Percentiles rank a stretch among this genome's conserved stretches.
These are phyloP conservation scores for Candida silvicultrix DNA, from an alignment of 805 yeast species.

Conservation along the genomic window DNA sequence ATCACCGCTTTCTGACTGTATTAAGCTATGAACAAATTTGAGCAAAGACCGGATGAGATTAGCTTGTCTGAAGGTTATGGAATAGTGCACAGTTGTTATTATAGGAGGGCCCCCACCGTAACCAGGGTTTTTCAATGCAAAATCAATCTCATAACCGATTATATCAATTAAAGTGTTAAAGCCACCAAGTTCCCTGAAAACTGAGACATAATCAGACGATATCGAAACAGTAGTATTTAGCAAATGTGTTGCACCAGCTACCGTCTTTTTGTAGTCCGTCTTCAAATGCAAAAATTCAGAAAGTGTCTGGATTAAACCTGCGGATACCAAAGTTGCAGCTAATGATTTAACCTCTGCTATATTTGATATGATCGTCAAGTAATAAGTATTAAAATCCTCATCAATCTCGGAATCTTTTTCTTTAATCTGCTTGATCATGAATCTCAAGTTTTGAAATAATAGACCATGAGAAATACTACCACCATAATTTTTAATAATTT, in stretches of 20 bases:
- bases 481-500: conserved; percentile 68
- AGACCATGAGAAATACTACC: conserved; percentile 87
- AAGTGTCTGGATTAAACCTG: conserved; percentile 68
- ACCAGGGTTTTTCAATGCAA: conserved; percentile 53
- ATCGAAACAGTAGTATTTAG: conserved; percentile 31
- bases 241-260: conserved; percentile 59
- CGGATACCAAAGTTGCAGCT: conserved; percentile 54
- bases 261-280: conserved; percentile 45
- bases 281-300: conserved; percentile 53
- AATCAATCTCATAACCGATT: conserved; percentile 56
- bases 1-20: conserved; percentile 76
- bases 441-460: conserved; percentile 64
- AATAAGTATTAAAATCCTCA: conserved; percentile 40
- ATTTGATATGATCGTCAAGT: conserved; percentile 59
- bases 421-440: conserved; percentile 45
- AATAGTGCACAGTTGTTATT: conserved; percentile 41
- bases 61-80: conserved; percentile 54
- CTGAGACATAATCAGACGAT: conserved; percentile 43
- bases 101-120: conserved; percentile 55
- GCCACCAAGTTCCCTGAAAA: conserved; percentile 64
- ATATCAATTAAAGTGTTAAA: conserved; percentile 53
- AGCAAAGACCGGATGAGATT: conserved; percentile 52
- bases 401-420: conserved; percentile 34
- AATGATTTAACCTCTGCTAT: conserved; percentile 51
- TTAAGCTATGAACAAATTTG: conserved; percentile 55